phyloP scores from a whole-genome alignment of 1,284 basidiomycete species.

The Gymnopus androsaceus region DNA sequence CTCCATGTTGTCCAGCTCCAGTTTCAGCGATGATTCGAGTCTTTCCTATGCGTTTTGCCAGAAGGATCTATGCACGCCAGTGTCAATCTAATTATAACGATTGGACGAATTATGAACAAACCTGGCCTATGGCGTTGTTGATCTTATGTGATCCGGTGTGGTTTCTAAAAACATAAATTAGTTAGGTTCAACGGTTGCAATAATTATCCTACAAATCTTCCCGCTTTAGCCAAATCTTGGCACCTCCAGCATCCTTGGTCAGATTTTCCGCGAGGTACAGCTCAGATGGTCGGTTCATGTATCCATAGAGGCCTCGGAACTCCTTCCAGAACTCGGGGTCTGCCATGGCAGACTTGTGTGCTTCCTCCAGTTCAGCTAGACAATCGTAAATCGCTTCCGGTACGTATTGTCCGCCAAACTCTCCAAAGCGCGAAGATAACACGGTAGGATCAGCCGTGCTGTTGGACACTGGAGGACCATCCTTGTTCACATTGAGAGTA shows the following conservation, averaged over 20 bases:
- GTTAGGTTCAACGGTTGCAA: not conserved
- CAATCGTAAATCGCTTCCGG: constrained; percentile 94
- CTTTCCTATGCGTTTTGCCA: constrained; percentile 92
- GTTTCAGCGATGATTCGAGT: constrained; percentile 98
- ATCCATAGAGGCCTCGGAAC: constrained; percentile 86
- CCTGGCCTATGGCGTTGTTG: constrained; percentile 94
- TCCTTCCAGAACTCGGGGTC: constrained; percentile 96
- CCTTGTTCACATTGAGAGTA: constrained; percentile 27
- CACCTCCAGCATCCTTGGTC: constrained; percentile 79
- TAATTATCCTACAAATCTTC: constrained; percentile 76
- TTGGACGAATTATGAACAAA: constrained; percentile 27
- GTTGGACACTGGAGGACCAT: constrained; percentile 28
- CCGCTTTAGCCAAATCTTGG: constrained; percentile 97
- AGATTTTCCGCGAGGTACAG: constrained; percentile 78
- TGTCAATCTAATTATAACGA: constrained; percentile 4
- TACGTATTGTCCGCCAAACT: constrained; percentile 97
- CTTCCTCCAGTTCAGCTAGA: constrained; percentile 87
- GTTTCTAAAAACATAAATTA: constrained; percentile 54
- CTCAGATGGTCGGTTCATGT: constrained; percentile 82
- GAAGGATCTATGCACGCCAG: constrained; percentile 69
- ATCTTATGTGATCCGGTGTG: constrained; percentile 98
- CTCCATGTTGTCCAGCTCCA: constrained; percentile 98
- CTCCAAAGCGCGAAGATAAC: constrained; percentile 86
- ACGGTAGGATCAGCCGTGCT: constrained; percentile 41
- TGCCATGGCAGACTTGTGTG: constrained; percentile 82